These are phyloP conservation scores for Aspergillus chevalieri DNA, from an alignment of 2,329 filamentous ascomycete species.

Conservation along the genomic window DNA sequence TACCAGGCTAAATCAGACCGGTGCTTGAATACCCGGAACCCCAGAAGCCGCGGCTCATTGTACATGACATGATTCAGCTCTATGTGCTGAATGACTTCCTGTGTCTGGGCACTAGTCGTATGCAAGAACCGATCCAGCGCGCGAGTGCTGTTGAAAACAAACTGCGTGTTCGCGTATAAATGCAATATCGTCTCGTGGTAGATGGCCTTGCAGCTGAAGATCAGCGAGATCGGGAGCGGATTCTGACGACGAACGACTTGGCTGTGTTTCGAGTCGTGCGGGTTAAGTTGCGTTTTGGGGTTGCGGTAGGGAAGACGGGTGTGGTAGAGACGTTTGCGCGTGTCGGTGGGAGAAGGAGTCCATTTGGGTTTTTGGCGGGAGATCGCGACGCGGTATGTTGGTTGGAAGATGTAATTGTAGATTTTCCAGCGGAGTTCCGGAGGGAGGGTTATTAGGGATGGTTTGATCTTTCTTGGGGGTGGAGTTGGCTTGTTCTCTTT, in stretches of 20 bases:
- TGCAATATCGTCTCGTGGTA: constrained; percentile 59
- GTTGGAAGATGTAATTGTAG: constrained; percentile 56
- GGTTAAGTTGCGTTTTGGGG: not conserved
- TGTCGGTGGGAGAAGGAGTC: constrained; percentile 61
- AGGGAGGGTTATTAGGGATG: constrained; percentile 42
- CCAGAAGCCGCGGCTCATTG: constrained; percentile 14
- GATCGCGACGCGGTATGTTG: constrained; percentile 19
- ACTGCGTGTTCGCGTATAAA: constrained; percentile 48
- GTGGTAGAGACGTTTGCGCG: constrained; percentile 58
- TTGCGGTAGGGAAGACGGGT: constrained; percentile 37
- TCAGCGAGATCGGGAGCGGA: constrained; percentile 43
- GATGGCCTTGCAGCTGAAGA: constrained; percentile 56
- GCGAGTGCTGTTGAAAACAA: constrained; percentile 15
- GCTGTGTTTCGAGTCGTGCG: not conserved
- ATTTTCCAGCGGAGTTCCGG: constrained; percentile 64
- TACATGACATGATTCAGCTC: constrained; percentile 21
- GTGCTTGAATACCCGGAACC: constrained; percentile 11
- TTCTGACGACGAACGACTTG: no score
- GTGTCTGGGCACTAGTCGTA: constrained; percentile 49
- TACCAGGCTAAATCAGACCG: constrained; percentile 17
- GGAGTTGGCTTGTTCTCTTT: not conserved
- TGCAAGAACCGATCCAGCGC: constrained; percentile 22
- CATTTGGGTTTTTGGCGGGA: constrained; percentile 36
- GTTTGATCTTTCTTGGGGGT: no score
- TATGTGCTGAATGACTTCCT: constrained; percentile 45